Conservation (phyloP, 805 yeast species). For the Candida rishiriensis region DNA sequence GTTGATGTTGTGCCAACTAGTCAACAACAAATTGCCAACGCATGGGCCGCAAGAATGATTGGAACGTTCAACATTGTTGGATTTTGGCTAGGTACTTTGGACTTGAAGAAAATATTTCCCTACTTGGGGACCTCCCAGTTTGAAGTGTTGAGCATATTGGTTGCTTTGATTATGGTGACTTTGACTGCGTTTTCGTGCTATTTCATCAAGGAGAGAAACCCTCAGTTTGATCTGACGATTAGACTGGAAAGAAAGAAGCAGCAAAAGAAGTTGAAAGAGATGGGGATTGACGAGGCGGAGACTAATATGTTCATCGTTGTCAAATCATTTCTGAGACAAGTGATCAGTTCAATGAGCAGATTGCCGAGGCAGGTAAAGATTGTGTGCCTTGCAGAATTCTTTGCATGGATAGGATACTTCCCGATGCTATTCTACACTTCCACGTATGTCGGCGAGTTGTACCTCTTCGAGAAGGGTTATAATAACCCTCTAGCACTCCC, state of each 20-base stretch:
- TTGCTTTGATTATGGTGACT: slow-evolving; percentile 36
- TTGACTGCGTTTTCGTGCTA: slow-evolving; percentile 38
- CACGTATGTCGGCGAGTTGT: slow-evolving; percentile 59
- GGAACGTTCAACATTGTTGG: slow-evolving; percentile 57
- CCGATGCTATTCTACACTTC: slow-evolving; percentile 63
- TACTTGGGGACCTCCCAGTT: slow-evolving; percentile 47
- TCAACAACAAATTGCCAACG: slow-evolving; percentile 57
- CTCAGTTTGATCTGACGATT: slow-evolving; percentile 38
- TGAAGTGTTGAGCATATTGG: slow-evolving; percentile 42
- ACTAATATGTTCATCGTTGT: slow-evolving; percentile 14
- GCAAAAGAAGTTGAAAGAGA: slow-evolving; percentile 26
- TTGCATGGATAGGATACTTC: slow-evolving; percentile 68
- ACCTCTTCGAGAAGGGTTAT: slow-evolving; percentile 37
- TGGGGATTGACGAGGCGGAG: slow-evolving; percentile 32
- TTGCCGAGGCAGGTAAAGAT: slow-evolving; percentile 48
- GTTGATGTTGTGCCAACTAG: slow-evolving; percentile 55
- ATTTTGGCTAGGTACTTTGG: slow-evolving; percentile 46
- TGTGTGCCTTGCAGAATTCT: slow-evolving; percentile 54
- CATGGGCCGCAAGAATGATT: slow-evolving; percentile 64
- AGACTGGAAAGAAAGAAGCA: slow-evolving; percentile 34
- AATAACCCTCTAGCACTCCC: slow-evolving; percentile 37
- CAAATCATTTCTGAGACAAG: slow-evolving; percentile 30
- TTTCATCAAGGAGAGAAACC: slow-evolving; percentile 45
- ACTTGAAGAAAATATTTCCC: slow-evolving; percentile 36
- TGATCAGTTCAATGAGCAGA: slow-evolving; percentile 30